A percentile compares a stretch with the other conserved stretches of the same genome.
Evolutionary conservation across 2,329 filamentous ascomycete genomes (phyloP).

Genomic region (Aureobasidium sp.): DNA sequence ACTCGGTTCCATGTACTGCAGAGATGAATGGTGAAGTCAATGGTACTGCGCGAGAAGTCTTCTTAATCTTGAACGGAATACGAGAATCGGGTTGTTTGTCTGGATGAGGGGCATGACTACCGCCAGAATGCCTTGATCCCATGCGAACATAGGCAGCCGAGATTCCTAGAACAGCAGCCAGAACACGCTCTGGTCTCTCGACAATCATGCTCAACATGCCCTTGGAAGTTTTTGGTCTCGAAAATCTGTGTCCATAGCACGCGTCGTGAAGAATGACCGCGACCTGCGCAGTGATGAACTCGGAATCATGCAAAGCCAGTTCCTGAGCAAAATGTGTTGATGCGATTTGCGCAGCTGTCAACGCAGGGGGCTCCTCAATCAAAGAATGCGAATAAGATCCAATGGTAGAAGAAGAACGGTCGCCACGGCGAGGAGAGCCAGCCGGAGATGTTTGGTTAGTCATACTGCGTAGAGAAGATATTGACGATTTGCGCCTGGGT

Average conservation of each 20-base stretch:
- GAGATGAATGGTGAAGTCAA: conserved; percentile 83
- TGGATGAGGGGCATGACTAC: conserved; percentile 72
- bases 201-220: conserved; percentile 82
- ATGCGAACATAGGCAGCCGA: conserved; percentile 92
- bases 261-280: conserved; percentile 92
- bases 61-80: conserved; percentile 84
- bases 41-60: conserved; percentile 76
- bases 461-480: conserved; percentile 17
- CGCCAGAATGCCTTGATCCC: conserved; percentile 80
- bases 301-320: conserved; percentile 26
- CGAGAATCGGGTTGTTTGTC: conserved; percentile 62
- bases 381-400: conserved; percentile 40
- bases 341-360: conserved; percentile 67
- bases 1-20: conserved; percentile 89
- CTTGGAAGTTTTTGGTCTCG: conserved; percentile 81
- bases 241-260: conserved; percentile 95
- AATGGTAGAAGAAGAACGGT: conserved; percentile 39
- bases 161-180: conserved; percentile 83
- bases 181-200: conserved; percentile 91
- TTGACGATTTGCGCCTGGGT: conserved; percentile 16
- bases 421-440: conserved; percentile 5
- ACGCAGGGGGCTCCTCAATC: conserved; percentile 40
- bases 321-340: conserved; percentile 28
- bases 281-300: conserved; percentile 57
- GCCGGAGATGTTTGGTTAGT: conserved; percentile 13